A percentile compares a stretch with the other conserved stretches of the same genome.
Conservation (phyloP, 495 filamentous ascomycete species). For the Bacidia gigantensis region DNA sequence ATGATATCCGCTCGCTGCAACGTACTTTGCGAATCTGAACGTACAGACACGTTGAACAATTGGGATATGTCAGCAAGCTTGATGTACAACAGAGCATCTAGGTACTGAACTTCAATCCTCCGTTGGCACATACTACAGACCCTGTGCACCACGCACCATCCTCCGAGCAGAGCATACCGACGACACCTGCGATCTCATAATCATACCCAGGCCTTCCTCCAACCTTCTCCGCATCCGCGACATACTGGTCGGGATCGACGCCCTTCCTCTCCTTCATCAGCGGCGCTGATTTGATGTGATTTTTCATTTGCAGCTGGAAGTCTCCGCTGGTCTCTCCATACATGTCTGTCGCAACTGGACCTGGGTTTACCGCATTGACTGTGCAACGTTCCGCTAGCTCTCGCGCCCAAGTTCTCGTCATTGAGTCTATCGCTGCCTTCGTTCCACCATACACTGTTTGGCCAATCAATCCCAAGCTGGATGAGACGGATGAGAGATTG, state of each 20-base stretch:
- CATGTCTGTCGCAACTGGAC: slow-evolving; percentile 75
- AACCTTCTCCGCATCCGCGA: slow-evolving; percentile 42
- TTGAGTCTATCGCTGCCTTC: slow-evolving; percentile 81
- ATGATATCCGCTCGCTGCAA: slow-evolving; percentile 13
- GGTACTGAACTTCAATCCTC: slow-evolving; percentile 53
- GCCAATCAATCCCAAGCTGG: slow-evolving; percentile 50
- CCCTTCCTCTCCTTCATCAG: slow-evolving; percentile 37
- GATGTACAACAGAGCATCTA: slow-evolving; percentile 16
- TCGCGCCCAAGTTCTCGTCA: slow-evolving; percentile 79
- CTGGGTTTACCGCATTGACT: slow-evolving; percentile 81
- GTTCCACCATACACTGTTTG: slow-evolving; percentile 78
- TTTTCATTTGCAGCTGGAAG: slow-evolving; percentile 42
- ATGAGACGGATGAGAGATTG: slow-evolving; percentile 60
- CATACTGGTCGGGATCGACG: slow-evolving; percentile 46
- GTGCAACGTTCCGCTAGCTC: slow-evolving; percentile 68
- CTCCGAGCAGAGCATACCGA: slow-evolving; percentile 65
- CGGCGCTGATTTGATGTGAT: slow-evolving; percentile 57
- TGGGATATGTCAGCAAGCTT: no score
- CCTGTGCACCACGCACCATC: slow-evolving; percentile 75
- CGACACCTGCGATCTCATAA: slow-evolving; percentile 67
- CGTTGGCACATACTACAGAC: slow-evolving; percentile 76
- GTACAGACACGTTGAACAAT: no score
- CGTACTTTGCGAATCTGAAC: background rate
- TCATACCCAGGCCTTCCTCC: slow-evolving; percentile 61
- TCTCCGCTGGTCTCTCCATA: slow-evolving; percentile 38